A percentile compares a stretch with the other conserved stretches of the same genome.
Conservation (phyloP, 148 eudicot species). For the Rheum nobile region DNA sequence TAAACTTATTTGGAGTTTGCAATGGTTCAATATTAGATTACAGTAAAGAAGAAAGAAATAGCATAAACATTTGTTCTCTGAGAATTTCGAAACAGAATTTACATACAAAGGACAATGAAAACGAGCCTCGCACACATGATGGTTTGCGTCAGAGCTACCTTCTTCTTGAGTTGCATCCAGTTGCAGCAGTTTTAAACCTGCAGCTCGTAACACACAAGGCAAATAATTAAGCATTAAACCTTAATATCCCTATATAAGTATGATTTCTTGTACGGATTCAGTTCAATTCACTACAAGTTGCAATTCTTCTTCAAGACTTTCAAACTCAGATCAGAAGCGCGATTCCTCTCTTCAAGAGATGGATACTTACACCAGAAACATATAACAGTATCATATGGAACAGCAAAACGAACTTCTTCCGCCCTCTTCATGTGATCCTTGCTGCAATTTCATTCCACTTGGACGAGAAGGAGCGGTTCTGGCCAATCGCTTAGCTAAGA, state of each 20-base stretch:
- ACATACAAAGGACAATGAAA: not conserved
- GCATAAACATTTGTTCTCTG: not conserved
- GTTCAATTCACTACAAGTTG: not conserved
- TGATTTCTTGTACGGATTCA: not conserved
- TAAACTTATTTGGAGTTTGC: no score
- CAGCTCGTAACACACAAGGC: not conserved
- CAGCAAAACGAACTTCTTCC: constrained; percentile 37
- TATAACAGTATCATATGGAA: constrained; percentile 23
- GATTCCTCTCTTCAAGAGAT: not conserved
- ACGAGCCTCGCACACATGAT: not conserved
- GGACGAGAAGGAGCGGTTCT: constrained; percentile 27
- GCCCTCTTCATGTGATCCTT: constrained; percentile 23
- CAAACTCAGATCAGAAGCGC: no score
- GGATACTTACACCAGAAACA: not conserved
- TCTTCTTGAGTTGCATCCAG: not conserved
- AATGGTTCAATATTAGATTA: no score
- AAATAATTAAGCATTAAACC: no score
- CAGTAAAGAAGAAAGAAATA: no score
- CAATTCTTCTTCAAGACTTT: no score
- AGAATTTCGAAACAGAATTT: not conserved
- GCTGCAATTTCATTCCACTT: constrained; percentile 45
- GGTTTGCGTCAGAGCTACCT: not conserved
- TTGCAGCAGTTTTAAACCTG: not conserved
- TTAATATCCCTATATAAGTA: not conserved
- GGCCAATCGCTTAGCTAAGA: constrained; percentile 45